Evolutionary conservation across 352 stramenopile species (phyloP).

Genomic region (Aphanomyces euteiches): DNA sequence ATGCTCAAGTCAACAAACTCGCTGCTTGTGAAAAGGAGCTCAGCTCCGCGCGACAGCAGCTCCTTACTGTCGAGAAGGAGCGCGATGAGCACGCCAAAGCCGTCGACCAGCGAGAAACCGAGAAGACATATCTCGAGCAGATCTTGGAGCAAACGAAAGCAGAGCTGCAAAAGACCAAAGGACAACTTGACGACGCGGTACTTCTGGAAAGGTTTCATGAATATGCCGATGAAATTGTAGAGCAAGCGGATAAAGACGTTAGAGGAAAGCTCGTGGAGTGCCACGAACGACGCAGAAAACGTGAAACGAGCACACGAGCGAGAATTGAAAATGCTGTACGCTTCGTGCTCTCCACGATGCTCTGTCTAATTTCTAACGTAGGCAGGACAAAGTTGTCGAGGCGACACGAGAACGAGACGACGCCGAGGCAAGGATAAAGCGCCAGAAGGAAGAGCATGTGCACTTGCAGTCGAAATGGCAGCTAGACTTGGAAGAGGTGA

Average conservation of each 20-base stretch:
- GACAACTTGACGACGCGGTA: constrained; percentile 29
- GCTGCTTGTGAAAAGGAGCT: constrained; percentile 2
- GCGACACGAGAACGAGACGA: not conserved
- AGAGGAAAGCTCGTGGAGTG: constrained; percentile 30
- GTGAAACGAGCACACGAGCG: constrained; percentile 6
- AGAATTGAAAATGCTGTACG: constrained; percentile 6
- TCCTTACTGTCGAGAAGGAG: constrained; percentile 25
- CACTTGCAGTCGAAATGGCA: constrained; percentile 34
- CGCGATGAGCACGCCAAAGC: constrained; percentile 14
- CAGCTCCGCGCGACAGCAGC: constrained; percentile 9
- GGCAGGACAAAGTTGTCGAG: not conserved
- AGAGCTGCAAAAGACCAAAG: constrained; percentile 31
- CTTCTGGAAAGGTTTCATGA: not conserved
- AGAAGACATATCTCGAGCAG: constrained; percentile 25
- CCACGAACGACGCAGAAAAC: constrained; percentile 34
- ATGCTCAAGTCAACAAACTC: constrained; percentile 12
- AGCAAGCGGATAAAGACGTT: not conserved
- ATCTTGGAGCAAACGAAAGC: constrained; percentile 33
- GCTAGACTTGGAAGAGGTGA: constrained; percentile 36
- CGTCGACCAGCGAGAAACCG: not conserved
- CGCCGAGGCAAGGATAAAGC: not conserved
- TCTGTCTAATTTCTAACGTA: not conserved
- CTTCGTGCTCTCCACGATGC: not conserved
- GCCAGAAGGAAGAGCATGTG: constrained; percentile 18
- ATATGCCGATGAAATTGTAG: not conserved